Conservation (phyloP, 805 yeast species). For the baker's yeast (Saccharomyces cerevisiae) region DNA sequence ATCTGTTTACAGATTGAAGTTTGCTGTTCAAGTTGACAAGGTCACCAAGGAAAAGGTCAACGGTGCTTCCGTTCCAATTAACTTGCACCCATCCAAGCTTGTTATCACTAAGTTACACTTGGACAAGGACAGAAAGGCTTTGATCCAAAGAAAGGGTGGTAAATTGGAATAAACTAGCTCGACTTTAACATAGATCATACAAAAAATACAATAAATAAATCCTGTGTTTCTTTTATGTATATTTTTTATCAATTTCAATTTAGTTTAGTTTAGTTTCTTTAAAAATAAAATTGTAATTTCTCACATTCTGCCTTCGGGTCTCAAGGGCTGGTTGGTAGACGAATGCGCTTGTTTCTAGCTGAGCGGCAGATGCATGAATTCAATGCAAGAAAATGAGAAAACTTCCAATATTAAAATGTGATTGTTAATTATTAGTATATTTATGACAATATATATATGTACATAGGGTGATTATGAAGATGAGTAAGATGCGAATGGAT, state of each 20-base stretch:
- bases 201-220: background rate
- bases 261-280: background rate
- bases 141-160: slow-evolving; percentile 96
- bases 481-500: background rate
- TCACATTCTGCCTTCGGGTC: background rate
- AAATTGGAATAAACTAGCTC: slow-evolving; percentile 63
- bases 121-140: slow-evolving; percentile 97
- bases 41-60: slow-evolving; percentile 93
- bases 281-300: background rate
- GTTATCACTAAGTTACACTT: slow-evolving; percentile 96
- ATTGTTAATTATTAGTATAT: background rate
- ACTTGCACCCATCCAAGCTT: slow-evolving; percentile 96
- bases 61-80: slow-evolving; percentile 94
- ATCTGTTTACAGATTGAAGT: slow-evolving; percentile 97
- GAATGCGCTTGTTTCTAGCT: background rate
- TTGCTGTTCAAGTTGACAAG: slow-evolving; percentile 91
- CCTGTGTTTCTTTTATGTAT: background rate
- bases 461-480: background rate
- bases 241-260: background rate
- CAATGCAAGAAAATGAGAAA: background rate
- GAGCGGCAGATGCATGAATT: too few species aligned
- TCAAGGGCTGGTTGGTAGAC: background rate
- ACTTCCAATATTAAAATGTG: background rate
- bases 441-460: background rate
- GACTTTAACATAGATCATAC: background rate